Evolutionary conservation across 2,329 filamentous ascomycete genomes (phyloP).

Genomic region (Calonectria montana): DNA sequence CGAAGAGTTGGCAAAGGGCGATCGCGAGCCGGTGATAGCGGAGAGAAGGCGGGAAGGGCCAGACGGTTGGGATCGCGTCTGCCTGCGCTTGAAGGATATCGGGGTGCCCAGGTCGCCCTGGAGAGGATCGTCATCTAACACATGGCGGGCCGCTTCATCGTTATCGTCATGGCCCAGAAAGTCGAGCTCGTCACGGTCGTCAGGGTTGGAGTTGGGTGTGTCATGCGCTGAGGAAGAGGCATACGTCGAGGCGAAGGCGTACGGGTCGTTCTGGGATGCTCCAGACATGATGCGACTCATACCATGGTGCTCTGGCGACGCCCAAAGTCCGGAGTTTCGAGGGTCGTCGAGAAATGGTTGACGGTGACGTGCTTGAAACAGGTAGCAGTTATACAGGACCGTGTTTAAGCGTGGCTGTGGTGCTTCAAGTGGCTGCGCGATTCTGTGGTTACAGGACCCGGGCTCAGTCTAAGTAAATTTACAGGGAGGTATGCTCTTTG

Average conservation of each 20-base stretch:
- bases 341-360: neutral
- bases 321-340: conserved; percentile 30
- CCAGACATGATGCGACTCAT: conserved; percentile 56
- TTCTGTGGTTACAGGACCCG: neutral
- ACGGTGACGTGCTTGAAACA: neutral
- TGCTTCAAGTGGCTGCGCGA: neutral
- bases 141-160: conserved; percentile 40
- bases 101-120: conserved; percentile 60
- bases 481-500: neutral
- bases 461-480: neutral
- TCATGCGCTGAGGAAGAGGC: conserved; percentile 42
- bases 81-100: conserved; percentile 79
- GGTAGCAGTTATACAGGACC: neutral
- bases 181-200: conserved; percentile 61
- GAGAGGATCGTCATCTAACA: conserved; percentile 69
- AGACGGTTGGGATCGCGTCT: conserved; percentile 62
- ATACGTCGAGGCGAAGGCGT: conserved; percentile 50
- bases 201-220: conserved; percentile 38
- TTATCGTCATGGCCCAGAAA: conserved; percentile 53
- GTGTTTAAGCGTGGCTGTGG: neutral
- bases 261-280: conserved; percentile 48
- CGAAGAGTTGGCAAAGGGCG: conserved; percentile 38
- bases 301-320: conserved; percentile 46
- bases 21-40: conserved; percentile 51
- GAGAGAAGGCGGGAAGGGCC: conserved; percentile 61